phyloP scores from a whole-genome alignment of 1,284 basidiomycete genomes.

The Stygiomarasmius scandens region DNA sequence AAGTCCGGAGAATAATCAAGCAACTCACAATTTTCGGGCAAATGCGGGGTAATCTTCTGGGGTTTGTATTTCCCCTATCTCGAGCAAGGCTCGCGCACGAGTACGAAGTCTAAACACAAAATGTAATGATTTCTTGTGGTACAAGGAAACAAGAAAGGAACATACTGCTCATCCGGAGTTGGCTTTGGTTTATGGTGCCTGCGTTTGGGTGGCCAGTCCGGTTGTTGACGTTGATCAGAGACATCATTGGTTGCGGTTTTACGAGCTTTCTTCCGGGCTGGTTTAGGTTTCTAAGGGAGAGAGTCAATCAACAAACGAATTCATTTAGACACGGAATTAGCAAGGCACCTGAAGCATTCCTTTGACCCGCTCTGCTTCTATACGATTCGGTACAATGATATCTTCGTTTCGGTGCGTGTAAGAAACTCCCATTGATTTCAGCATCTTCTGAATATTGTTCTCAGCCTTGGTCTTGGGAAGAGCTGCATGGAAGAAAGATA shows the following conservation, averaged over 20 bases:
- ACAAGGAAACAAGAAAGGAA: slow-evolving; percentile 5
- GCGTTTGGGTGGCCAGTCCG: slow-evolving; percentile 66
- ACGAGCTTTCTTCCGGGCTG: slow-evolving; percentile 27
- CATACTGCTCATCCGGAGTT: slow-evolving; percentile 56
- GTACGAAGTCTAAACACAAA: neutral
- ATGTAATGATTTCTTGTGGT: neutral
- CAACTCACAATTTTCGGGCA: slow-evolving; percentile 62
- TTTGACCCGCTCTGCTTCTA: slow-evolving; percentile 65
- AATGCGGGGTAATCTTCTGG: slow-evolving; percentile 55
- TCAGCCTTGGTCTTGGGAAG: slow-evolving; percentile 35
- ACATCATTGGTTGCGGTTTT: slow-evolving; percentile 22
- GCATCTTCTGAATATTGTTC: slow-evolving; percentile 54
- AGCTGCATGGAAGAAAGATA: slow-evolving; percentile 12
- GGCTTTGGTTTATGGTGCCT: slow-evolving; percentile 55
- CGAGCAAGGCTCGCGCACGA: slow-evolving; percentile 32
- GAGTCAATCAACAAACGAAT: slow-evolving; percentile 12
- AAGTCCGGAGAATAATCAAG: slow-evolving; percentile 8
- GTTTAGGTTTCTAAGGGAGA: slow-evolving; percentile 28
- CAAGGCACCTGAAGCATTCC: slow-evolving; percentile 53
- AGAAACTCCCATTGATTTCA: slow-evolving; percentile 61
- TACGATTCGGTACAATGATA: slow-evolving; percentile 65
- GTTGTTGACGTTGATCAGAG: slow-evolving; percentile 32
- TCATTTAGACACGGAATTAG: neutral
- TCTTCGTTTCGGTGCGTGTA: slow-evolving; percentile 76
- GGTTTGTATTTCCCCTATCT: slow-evolving; percentile 56